Percentiles rank a stretch among this genome's conserved stretches.
phyloP scores from a whole-genome alignment of 169 alveolate species.

The Babesia divergens region DNA sequence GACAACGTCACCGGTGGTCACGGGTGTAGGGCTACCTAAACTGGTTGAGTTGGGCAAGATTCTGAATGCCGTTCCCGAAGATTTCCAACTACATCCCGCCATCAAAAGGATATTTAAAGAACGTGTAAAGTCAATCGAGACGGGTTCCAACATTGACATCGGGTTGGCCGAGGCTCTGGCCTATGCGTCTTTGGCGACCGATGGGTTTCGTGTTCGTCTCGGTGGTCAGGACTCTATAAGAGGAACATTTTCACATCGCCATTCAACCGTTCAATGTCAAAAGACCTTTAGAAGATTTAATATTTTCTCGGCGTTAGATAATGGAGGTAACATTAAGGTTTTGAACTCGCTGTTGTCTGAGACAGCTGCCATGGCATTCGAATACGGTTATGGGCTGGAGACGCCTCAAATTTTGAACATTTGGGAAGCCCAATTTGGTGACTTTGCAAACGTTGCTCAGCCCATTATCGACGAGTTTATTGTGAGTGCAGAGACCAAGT shows the following conservation, averaged over 20 bases:
- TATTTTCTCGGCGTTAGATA: constrained; percentile 40
- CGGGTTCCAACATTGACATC: constrained; percentile 83
- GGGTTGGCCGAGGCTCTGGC: constrained; percentile 93
- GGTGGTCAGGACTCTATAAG: constrained; percentile 94
- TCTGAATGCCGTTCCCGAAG: constrained; percentile 82
- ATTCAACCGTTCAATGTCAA: constrained; percentile 89
- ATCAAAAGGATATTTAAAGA: constrained; percentile 84
- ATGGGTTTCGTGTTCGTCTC: constrained; percentile 89
- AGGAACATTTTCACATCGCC: constrained; percentile 96
- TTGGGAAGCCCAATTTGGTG: constrained; percentile 96
- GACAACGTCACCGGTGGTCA: constrained; percentile 39
- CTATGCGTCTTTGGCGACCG: constrained; percentile 87
- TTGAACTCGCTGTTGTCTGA: constrained; percentile 89
- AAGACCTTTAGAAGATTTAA: constrained; percentile 55
- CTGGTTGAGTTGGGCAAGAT: constrained; percentile 82
- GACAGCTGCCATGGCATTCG: constrained; percentile 91
- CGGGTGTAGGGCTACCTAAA: constrained; percentile 73
- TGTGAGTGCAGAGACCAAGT: constrained; percentile 91
- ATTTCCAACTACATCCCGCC: constrained; percentile 86
- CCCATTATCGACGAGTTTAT: constrained; percentile 90
- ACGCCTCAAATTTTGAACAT: constrained; percentile 86
- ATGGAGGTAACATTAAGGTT: constrained; percentile 69
- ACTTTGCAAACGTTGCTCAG: constrained; percentile 95
- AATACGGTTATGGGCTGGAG: constrained; percentile 90
- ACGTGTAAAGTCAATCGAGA: constrained; percentile 78